Evolutionary conservation across 2,329 filamentous ascomycete species (phyloP).

Genomic region (Metarhizium rileyi): DNA sequence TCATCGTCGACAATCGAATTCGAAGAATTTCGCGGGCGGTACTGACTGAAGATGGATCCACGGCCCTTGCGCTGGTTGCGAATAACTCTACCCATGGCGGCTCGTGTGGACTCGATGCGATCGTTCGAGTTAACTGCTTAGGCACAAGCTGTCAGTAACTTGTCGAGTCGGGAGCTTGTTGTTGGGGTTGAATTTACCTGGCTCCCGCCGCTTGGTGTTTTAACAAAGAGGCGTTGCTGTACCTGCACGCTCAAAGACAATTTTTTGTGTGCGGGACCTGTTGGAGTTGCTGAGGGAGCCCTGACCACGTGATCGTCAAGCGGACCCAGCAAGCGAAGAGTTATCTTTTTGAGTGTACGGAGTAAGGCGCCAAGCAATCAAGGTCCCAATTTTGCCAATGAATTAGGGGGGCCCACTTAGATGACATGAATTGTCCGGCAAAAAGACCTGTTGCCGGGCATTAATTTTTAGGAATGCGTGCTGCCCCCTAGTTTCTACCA

Average conservation of each 20-base stretch:
- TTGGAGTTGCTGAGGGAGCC: conserved; percentile 19
- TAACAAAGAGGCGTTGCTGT: conserved; percentile 23
- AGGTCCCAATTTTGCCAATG: too few species aligned
- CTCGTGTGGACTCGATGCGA: conserved; percentile 25
- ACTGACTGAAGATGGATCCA: conserved; percentile 49
- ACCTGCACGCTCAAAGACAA: conserved; percentile 18
- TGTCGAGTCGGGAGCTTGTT: conserved; percentile 11
- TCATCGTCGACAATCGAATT: conserved; percentile 15
- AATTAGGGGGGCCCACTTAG: too few species aligned
- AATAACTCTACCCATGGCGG: conserved; percentile 50
- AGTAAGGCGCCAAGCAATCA: too few species aligned
- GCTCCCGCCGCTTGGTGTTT: conserved; percentile 31
- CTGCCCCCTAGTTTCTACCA: too few species aligned
- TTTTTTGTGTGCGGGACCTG: conserved; percentile 29
- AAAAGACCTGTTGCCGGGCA: too few species aligned
- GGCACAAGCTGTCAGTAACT: conserved; percentile 6
- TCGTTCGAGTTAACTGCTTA: conserved; percentile 21
- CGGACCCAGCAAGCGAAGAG: conserved; percentile 7
- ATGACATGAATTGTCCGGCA: too few species aligned
- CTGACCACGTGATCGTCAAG: conserved; percentile 25
- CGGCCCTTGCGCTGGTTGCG: conserved; percentile 56
- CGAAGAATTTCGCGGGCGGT: conserved; percentile 14
- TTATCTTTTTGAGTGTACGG: background rate
- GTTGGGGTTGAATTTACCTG: conserved; percentile 24
- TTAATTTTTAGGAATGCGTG: too few species aligned